Percentiles rank a stretch among this genome's conserved stretches.
These are phyloP conservation scores for Citrus reticulata DNA, from an alignment of 345 rosid genomes.

Conservation along the genomic window DNA sequence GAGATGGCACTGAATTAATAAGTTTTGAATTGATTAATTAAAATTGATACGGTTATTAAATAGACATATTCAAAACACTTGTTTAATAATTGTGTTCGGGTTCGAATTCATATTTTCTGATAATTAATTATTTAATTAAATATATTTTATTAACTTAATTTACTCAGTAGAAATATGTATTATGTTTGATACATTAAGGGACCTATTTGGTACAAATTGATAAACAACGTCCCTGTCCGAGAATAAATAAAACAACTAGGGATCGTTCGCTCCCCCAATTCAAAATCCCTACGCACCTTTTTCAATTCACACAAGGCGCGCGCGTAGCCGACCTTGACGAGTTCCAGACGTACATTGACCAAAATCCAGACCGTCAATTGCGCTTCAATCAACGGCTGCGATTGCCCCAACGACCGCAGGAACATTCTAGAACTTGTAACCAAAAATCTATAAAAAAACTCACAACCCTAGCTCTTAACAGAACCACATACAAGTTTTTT, in stretches of 20 bases:
- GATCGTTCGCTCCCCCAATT: not conserved
- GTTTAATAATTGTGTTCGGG: no score
- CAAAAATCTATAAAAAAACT: not conserved
- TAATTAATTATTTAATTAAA: no score
- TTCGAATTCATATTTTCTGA: no score
- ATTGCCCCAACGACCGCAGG: not conserved
- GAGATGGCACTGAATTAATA: no score
- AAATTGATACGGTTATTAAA: no score
- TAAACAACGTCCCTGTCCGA: not conserved
- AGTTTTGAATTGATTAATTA: no score
- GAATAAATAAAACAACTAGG: not conserved
- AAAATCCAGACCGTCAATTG: conserved; percentile 8
- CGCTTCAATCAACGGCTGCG: conserved; percentile 11
- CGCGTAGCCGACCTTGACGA: conserved; percentile 4
- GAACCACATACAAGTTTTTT: not conserved
- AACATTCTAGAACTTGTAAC: conserved; percentile 27
- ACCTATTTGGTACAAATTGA: no score
- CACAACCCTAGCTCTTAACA: not conserved
- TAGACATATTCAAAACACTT: no score
- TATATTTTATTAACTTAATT: no score
- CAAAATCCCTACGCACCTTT: not conserved
- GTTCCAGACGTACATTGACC: not conserved
- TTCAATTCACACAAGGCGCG: not conserved
- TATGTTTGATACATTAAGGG: not conserved
- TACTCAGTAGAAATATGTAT: not conserved